These are phyloP conservation scores for Xylariaceae sp. DNA, from an alignment of 2,329 filamentous ascomycete species.

Conservation along the genomic window DNA sequence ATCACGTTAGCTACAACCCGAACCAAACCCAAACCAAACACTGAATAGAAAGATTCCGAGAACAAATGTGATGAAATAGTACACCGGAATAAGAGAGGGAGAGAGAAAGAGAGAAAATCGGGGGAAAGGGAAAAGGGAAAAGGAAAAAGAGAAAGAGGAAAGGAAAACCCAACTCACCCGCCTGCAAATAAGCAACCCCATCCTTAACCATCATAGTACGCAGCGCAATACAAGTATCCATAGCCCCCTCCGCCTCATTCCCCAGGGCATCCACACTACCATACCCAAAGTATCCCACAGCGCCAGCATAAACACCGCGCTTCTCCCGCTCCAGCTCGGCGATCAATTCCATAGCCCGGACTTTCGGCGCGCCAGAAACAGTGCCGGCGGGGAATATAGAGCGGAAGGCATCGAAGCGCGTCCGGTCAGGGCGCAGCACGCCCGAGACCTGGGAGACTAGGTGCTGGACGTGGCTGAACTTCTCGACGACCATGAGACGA, in stretches of 20 bases:
- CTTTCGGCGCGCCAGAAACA: conserved; percentile 91
- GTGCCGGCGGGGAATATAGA: conserved; percentile 97
- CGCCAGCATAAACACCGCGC: conserved; percentile 90
- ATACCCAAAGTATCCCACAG: conserved; percentile 95
- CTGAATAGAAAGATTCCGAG: no score
- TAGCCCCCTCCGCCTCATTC: conserved; percentile 67
- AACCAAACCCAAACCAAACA: no score
- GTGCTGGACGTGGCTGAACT: conserved; percentile 96
- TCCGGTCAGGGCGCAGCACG: conserved; percentile 75
- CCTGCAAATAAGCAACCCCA: conserved; percentile 84
- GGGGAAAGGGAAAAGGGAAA: conserved; percentile 1
- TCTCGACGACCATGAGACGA: conserved; percentile 87
- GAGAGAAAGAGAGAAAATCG: neutral
- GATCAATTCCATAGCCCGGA: conserved; percentile 95
- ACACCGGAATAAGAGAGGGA: neutral
- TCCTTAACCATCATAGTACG: conserved; percentile 95
- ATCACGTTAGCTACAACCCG: no score
- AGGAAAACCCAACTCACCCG: conserved; percentile 51
- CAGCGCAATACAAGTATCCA: conserved; percentile 80
- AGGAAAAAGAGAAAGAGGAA: neutral
- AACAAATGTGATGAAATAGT: no score
- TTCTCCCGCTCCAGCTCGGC: conserved; percentile 92
- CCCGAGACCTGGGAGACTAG: conserved; percentile 94
- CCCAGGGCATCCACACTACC: conserved; percentile 64
- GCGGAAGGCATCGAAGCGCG: conserved; percentile 90